Percentiles rank a stretch among this genome's conserved stretches.
Conservation (phyloP, 768 basidiomycete genomes). For the Collybiopsis confluens region DNA sequence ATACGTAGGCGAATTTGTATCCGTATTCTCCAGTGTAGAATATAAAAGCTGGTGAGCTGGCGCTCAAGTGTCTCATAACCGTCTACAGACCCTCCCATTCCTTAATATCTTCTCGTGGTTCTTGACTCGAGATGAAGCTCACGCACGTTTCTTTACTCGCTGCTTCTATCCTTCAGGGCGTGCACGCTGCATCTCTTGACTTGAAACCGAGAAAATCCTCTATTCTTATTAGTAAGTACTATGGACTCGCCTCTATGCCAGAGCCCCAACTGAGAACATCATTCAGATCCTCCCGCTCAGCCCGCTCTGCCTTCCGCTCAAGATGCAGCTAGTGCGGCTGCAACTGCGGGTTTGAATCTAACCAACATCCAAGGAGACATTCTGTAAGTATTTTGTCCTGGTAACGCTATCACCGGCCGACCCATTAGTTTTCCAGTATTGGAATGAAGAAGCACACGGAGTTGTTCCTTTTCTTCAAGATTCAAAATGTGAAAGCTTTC, state of each 20-base stretch:
- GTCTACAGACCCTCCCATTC: too few relatives aligned
- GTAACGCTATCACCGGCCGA: not conserved
- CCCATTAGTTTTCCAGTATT: conserved; percentile 10
- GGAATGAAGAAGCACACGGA: conserved; percentile 20
- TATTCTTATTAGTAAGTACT: not conserved
- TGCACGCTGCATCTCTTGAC: not conserved
- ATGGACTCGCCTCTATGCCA: too few relatives aligned
- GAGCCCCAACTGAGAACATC: not conserved
- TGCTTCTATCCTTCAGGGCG: not conserved
- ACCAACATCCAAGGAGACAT: conserved; percentile 19
- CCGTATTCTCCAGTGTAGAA: too few relatives aligned
- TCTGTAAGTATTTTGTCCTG: conserved; percentile 9
- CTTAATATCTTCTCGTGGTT: too few relatives aligned
- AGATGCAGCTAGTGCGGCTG: not conserved
- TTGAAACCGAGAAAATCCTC: not conserved
- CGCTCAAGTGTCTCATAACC: too few relatives aligned
- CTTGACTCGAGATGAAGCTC: not conserved
- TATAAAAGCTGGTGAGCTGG: too few relatives aligned
- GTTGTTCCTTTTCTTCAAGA: conserved; percentile 19
- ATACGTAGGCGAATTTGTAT: too few relatives aligned
- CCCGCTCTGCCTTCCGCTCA: not conserved
- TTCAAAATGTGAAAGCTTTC: conserved; percentile 14
- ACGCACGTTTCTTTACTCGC: not conserved
- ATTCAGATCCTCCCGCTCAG: not conserved
- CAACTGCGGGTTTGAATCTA: conserved; percentile 11